Evolutionary conservation across 1,284 basidiomycete genomes (phyloP).

Genomic region (Microbotryum silenes-acaulis): DNA sequence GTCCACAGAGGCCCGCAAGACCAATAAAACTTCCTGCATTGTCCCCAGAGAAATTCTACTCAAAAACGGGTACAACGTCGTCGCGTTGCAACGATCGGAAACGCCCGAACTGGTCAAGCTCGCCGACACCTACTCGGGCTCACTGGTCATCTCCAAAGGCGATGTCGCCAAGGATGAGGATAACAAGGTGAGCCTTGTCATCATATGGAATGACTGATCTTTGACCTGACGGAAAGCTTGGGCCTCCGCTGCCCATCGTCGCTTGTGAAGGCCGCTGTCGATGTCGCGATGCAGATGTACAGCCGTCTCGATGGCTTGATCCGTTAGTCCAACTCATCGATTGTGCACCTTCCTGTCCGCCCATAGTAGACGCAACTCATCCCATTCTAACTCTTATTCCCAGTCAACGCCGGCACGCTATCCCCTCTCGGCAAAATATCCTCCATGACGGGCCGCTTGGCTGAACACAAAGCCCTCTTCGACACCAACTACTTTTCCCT

Average conservation of each 20-base stretch:
- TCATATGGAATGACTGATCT: no score
- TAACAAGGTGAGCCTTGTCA: constrained; percentile 30
- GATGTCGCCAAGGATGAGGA: constrained; percentile 55
- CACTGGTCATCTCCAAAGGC: constrained; percentile 44
- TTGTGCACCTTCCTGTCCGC: background rate
- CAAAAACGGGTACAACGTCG: constrained; percentile 50
- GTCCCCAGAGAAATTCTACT: constrained; percentile 44
- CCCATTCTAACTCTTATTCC: constrained; percentile 41
- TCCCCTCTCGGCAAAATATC: constrained; percentile 45
- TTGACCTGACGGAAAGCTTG: background rate
- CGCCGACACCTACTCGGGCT: constrained; percentile 40
- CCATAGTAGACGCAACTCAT: background rate
- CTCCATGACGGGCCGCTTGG: constrained; percentile 12
- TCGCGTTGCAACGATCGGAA: constrained; percentile 63
- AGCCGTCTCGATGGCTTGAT: constrained; percentile 63
- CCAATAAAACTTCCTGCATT: no score
- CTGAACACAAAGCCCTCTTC: constrained; percentile 41
- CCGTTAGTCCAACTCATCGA: constrained; percentile 25
- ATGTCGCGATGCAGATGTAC: constrained; percentile 44
- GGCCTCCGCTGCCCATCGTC: background rate
- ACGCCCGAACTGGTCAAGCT: constrained; percentile 58
- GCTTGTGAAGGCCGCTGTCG: constrained; percentile 51
- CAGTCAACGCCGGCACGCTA: constrained; percentile 64
- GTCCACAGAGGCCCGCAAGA: background rate
- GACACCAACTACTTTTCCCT: constrained; percentile 80